A percentile compares a stretch with the other conserved stretches of the same genome.
phyloP scores from a whole-genome alignment of 1,284 basidiomycete species.

The Malassezia equina region DNA sequence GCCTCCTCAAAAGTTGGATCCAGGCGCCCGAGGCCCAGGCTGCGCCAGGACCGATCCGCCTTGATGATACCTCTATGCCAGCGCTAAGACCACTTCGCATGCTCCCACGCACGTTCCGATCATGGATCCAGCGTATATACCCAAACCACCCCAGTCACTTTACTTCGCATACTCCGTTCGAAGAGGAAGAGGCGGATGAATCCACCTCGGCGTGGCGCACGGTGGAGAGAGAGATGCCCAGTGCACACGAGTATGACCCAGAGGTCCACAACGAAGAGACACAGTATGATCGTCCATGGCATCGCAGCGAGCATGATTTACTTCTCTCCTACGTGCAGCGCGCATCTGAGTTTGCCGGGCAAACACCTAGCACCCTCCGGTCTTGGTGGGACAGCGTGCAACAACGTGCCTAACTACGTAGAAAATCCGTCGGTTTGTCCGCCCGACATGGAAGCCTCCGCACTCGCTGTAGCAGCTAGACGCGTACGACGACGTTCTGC shows the following conservation, averaged over 20 bases:
- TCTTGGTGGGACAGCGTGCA: neutral
- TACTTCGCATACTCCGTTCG: neutral
- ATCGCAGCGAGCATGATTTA: neutral
- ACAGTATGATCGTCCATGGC: neutral
- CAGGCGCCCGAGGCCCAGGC: conserved; percentile 10
- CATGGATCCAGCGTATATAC: neutral
- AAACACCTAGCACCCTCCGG: neutral
- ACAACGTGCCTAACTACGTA: neutral
- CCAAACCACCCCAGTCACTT: neutral
- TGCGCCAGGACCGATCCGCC: conserved; percentile 13
- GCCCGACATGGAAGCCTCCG: conserved; percentile 30
- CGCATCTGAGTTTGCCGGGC: neutral
- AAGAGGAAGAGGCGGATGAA: neutral
- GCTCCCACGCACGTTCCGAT: neutral
- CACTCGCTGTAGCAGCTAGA: conserved; percentile 43
- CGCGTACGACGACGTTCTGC: conserved; percentile 44
- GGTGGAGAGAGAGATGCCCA: neutral
- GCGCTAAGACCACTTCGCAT: neutral
- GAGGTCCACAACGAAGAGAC: neutral
- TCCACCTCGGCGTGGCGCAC: neutral
- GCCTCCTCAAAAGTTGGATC: conserved; percentile 46
- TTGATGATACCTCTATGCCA: neutral
- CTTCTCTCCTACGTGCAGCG: neutral
- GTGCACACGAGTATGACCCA: neutral
- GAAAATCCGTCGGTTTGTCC: neutral